phyloP scores from a whole-genome alignment of 495 filamentous ascomycete genomes.

The Penicillium robsamsonii region DNA sequence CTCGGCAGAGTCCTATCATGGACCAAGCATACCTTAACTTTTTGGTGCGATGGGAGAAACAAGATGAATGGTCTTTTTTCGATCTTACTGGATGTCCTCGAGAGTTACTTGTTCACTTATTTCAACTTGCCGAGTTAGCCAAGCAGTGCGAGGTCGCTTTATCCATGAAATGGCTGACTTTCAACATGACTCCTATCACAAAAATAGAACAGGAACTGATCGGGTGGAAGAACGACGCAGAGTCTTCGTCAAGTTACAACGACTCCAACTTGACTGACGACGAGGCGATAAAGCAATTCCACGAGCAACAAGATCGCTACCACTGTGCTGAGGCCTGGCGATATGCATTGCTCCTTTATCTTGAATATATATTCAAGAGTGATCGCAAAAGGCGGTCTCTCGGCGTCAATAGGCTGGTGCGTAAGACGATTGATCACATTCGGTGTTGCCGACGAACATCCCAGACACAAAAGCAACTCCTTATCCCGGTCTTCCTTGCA shows the following conservation, averaged over 20 bases:
- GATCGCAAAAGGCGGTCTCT: conserved; percentile 6
- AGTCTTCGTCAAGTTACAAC: not conserved
- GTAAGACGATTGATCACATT: conserved; percentile 24
- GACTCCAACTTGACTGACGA: not conserved
- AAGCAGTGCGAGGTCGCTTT: conserved; percentile 21
- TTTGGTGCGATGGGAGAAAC: conserved; percentile 14
- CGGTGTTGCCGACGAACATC: conserved; percentile 25
- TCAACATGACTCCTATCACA: conserved; percentile 21
- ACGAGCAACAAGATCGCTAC: conserved; percentile 27
- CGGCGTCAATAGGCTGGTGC: not conserved
- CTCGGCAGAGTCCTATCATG: conserved; percentile 24
- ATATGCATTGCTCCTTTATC: conserved; percentile 30
- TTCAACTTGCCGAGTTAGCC: conserved; percentile 22
- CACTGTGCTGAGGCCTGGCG: conserved; percentile 34
- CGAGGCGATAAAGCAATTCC: conserved; percentile 16
- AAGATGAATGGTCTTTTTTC: conserved; percentile 29
- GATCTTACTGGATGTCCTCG: conserved; percentile 27
- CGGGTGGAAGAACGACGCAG: conserved; percentile 8
- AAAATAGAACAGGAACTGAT: conserved; percentile 17
- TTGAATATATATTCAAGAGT: conserved; percentile 27
- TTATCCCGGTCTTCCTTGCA: conserved; percentile 31
- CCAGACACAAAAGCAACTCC: conserved; percentile 25
- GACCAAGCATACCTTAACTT: conserved; percentile 19
- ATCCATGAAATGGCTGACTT: conserved; percentile 29
- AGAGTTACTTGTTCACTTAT: conserved; percentile 21